Evolutionary conservation across 2,329 filamentous ascomycete species (phyloP).

Genomic region (Aspergillus terreus): DNA sequence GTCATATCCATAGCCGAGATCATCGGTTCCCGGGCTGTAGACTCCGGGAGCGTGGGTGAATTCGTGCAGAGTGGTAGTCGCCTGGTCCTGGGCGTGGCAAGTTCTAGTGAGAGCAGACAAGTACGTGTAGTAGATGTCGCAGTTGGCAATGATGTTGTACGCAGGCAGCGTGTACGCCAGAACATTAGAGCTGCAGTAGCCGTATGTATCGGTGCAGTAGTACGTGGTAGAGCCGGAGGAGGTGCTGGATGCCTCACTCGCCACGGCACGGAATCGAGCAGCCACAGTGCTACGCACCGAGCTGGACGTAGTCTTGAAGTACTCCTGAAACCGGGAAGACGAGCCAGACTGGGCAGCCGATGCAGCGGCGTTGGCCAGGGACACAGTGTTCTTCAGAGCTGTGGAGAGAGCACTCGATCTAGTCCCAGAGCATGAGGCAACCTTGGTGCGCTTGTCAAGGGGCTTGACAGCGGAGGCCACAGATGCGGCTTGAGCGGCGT

Average conservation of each 20-base stretch:
- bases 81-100: slow-evolving; percentile 65
- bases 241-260: slow-evolving; percentile 53
- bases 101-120: slow-evolving; percentile 47
- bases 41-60: slow-evolving; percentile 58
- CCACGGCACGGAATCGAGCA: slow-evolving; percentile 50
- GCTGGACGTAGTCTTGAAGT: slow-evolving; percentile 59
- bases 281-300: slow-evolving; percentile 49
- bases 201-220: slow-evolving; percentile 58
- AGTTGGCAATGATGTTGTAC: slow-evolving; percentile 58
- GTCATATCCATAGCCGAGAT: slow-evolving; percentile 57
- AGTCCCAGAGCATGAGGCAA: slow-evolving; percentile 53
- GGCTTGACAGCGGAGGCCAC: slow-evolving; percentile 45
- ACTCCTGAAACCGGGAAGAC: slow-evolving; percentile 38
- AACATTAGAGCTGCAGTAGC: slow-evolving; percentile 50
- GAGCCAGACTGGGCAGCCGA: slow-evolving; percentile 50
- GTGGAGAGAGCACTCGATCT: slow-evolving; percentile 44
- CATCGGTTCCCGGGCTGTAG: slow-evolving; percentile 54
- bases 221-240: slow-evolving; percentile 49
- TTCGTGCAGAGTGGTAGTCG: slow-evolving; percentile 64
- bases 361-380: slow-evolving; percentile 45
- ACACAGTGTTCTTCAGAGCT: slow-evolving; percentile 53
- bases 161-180: slow-evolving; percentile 61
- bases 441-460: slow-evolving; percentile 45
- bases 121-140: slow-evolving; percentile 52
- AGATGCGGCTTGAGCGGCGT: slow-evolving; percentile 53